Base-by-base conservation (phyloP, 352 stramenopile genomes). In the Thalassiosira livingstoniorum region DNA sequence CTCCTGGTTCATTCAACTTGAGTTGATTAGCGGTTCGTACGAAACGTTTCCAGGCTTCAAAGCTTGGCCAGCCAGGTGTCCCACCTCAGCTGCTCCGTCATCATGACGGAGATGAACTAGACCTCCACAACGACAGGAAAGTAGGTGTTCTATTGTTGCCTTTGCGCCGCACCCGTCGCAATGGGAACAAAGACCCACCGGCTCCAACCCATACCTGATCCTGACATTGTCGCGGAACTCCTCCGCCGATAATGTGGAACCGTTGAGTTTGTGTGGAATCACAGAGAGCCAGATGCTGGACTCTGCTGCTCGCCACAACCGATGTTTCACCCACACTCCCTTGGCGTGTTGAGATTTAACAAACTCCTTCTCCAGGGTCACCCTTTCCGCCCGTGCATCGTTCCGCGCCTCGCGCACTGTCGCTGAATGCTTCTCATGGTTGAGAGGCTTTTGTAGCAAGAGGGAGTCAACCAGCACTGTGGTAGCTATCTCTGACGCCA, bases 11-110 rank as follows among this genome's bases (percentile, higher is more conserved):
- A n/a, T n/a, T n/a, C n/a, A n/a, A n/a, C n/a, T n/a, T n/a, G n/a
- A n/a, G n/a, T 67, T 23, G 54, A 32, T 37, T 70, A 57, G 62
- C 29, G 27, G 57, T 70, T 70, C 62, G 37, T 70, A 70, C 42
- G 62, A 42, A 39, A 0, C 34, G 32, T 70, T 70, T 43, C 35
- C 23, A 70, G 37, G n/a, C 23, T 18, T 58, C 2, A 58, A 25
- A 27, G 4, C 54, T 34, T 62, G n/a, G 29, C 37, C 57, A 70
- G 39, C 13, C 3, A 7, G 62, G 57, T 65, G 45, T 45, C 34
- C 25, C 4, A n/a, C n/a, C n/a, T n/a, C n/a, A n/a, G n/a, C 21
- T 61, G 29, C 3, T 31, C n/a, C 51, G n/a, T 58, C 51, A 25
- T 58, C 51, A 25, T 58, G 51, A 7, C 7, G 51, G 7, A 25